Evolutionary conservation across 331 rosid species (phyloP), one percentile per base, ranked within the genome.

Genomic region (Malus hybrid): DNA sequence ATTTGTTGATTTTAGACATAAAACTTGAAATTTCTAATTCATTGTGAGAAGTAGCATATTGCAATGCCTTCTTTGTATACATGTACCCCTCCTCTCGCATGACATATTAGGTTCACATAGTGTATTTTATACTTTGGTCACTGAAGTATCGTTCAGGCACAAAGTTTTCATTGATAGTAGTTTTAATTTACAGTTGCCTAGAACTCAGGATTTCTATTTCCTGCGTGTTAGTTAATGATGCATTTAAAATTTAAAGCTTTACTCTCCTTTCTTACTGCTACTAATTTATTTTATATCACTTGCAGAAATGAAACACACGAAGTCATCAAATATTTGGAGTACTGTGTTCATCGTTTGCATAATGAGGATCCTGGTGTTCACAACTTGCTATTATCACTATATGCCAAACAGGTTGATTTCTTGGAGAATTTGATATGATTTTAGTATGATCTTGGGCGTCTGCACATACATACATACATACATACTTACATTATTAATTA

Each of bases 301-400:
- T 82, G 81, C 90, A 94, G 97, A 94, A 94, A 94, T 78, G 99
- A 94, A 87, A 94, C 99, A 15, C 99, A 94, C 14, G 99, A 94
- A 83, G 99, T 92, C 83, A 94, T 94, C 75, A 94, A 94, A 76
- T 94, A 94, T 84, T 91, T 92, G 87, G 99, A 94, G 76, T 86
- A 88, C 71, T 90, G 97, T 80, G 97, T 90, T 82, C 97, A 94
- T 82, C 88, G 88, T 67, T 89, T 94, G 84, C 91, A 90, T 76
- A 94, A 94, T 81, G 99, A 94, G 87, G 99, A 94, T 77, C 97
- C 99, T 48, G 99, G 99, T 84, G 88, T 92, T 84, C 97, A 92
- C 84, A 94, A 94, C 82, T 89, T 94, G 85, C 92, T 94, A 76
- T 96, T 92, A 77, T 89, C 97, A 63, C 83, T 94, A 70, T 94